Percentiles rank a stretch among this genome's conserved stretches.
Conservation (phyloP, 352 stramenopile species). For the Globisporangium okanoganense region DNA sequence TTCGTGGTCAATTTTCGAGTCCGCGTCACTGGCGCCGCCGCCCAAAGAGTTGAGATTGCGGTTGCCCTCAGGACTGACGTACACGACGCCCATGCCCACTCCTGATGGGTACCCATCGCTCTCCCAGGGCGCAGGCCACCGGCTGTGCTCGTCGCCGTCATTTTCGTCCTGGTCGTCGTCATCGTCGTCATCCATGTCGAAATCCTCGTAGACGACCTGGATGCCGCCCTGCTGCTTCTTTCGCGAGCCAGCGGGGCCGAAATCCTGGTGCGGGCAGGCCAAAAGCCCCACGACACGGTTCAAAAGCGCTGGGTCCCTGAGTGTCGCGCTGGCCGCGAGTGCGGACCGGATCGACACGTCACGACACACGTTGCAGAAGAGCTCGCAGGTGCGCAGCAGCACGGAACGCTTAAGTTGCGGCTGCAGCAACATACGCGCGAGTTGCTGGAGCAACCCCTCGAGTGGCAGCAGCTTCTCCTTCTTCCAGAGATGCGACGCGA, state of each 20-base stretch:
- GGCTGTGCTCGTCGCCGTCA: slow-evolving; percentile 39
- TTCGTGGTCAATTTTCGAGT: slow-evolving; percentile 67
- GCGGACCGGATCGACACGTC: slow-evolving; percentile 42
- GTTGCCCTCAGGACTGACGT: slow-evolving; percentile 62
- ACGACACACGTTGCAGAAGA: slow-evolving; percentile 56
- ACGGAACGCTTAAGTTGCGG: slow-evolving; percentile 42
- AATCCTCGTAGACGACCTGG: slow-evolving; percentile 32
- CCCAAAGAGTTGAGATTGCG: slow-evolving; percentile 32
- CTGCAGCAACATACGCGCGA: slow-evolving; percentile 38
- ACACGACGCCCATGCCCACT: slow-evolving; percentile 76
- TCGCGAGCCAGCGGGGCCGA: slow-evolving; percentile 19
- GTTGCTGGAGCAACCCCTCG: slow-evolving; percentile 56
- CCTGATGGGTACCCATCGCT: slow-evolving; percentile 63
- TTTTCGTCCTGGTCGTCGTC: slow-evolving; percentile 53
- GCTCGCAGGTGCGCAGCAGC: slow-evolving; percentile 54
- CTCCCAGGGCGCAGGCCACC: slow-evolving; percentile 75
- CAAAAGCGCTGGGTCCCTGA: slow-evolving; percentile 44
- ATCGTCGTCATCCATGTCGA: slow-evolving; percentile 43
- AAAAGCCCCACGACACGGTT: slow-evolving; percentile 49
- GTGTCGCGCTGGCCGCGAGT: slow-evolving; percentile 37
- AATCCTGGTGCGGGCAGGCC: slow-evolving; percentile 50
- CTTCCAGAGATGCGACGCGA: slow-evolving; percentile 57
- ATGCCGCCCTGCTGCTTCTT: slow-evolving; percentile 30
- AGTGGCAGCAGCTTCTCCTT: slow-evolving; percentile 54
- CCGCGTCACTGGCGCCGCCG: slow-evolving; percentile 24